Evolutionary conservation across 306 rosid species (phyloP).

Genomic region (Sechiopsis laciniata): DNA sequence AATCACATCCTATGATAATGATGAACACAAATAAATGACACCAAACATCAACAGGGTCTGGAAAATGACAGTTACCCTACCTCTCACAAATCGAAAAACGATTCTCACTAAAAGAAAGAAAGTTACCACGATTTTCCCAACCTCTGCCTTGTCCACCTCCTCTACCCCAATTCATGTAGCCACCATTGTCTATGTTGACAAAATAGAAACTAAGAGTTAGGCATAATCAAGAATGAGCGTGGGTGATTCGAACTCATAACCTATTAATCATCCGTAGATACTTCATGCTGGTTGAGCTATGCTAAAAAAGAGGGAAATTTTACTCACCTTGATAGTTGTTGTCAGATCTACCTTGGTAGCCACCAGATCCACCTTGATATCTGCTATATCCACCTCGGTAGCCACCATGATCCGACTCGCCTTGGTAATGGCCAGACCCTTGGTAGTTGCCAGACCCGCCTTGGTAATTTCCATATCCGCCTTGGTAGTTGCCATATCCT

Average conservation of each 20-base stretch:
- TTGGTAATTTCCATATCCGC: conserved; percentile 27
- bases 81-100: neutral
- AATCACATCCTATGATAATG: neutral
- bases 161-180: conserved; percentile 67
- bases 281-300: conserved; percentile 25
- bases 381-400: conserved; percentile 28
- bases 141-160: conserved; percentile 79
- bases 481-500: conserved; percentile 31
- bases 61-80: neutral
- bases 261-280: neutral
- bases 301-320: neutral
- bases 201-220: neutral
- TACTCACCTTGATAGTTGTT: conserved; percentile 31
- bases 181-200: conserved; percentile 59
- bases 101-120: neutral
- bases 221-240: neutral
- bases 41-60: neutral
- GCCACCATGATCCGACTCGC: conserved; percentile 29
- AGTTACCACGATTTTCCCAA: conserved; percentile 69
- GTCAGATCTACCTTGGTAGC: conserved; percentile 25
- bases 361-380: conserved; percentile 36
- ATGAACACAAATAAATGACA: neutral
- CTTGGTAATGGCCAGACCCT: conserved; percentile 34
- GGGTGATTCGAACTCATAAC: too few relatives aligned
- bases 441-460: conserved; percentile 49